These are phyloP conservation scores for Phytophthora pluvialis DNA, from an alignment of 352 stramenopile genomes.

Conservation along the genomic window DNA sequence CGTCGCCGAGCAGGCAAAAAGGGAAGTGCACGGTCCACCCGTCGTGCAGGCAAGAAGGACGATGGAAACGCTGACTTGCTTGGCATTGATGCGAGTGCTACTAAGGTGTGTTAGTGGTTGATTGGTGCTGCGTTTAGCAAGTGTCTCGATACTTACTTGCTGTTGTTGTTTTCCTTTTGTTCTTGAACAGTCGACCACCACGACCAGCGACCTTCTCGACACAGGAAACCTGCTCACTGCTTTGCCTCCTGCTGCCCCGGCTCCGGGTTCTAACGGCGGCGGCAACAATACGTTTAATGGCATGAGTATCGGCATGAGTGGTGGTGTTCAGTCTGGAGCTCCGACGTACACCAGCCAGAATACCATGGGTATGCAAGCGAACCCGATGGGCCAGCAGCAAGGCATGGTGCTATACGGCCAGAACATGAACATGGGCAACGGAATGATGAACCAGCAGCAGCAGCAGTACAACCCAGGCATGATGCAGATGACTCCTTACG, in stretches of 20 bases:
- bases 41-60: conserved; percentile 60
- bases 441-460: conserved; percentile 51
- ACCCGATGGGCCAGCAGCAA: conserved; percentile 36
- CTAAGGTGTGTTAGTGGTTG: conserved; percentile 34
- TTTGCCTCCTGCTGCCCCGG: conserved; percentile 44
- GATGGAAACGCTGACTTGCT: conserved; percentile 64
- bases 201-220: conserved; percentile 54
- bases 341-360: conserved; percentile 53
- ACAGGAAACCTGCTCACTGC: conserved; percentile 53
- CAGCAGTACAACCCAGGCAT: conserved; percentile 58
- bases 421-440: conserved; percentile 43
- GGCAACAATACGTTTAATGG: conserved; percentile 65
- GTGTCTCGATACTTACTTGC: conserved; percentile 19
- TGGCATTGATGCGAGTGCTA: conserved; percentile 48
- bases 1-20: conserved; percentile 78
- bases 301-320: conserved; percentile 62
- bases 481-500: conserved; percentile 86
- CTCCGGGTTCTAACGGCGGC: conserved; percentile 29
- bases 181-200: conserved; percentile 25
- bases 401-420: conserved; percentile 41
- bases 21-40: conserved; percentile 48
- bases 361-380: conserved; percentile 38
- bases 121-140: background rate
- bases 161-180: conserved; percentile 10
- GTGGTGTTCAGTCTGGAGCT: conserved; percentile 24